phyloP scores from a whole-genome alignment of 202 grass and related monocot species.

The Zoysia matrella region DNA sequence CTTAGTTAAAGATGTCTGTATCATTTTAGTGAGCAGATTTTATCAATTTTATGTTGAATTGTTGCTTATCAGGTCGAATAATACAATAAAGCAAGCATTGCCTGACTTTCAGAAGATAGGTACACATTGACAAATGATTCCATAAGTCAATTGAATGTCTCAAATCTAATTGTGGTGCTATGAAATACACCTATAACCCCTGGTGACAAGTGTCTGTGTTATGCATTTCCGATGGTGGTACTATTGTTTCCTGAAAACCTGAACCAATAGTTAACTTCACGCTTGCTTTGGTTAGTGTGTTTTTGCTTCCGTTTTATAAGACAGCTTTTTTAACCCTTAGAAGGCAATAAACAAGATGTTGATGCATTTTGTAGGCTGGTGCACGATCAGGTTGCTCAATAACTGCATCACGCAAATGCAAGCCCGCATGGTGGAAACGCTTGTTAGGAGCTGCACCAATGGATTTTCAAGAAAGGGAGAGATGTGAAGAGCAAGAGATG shows the following conservation, averaged over 20 bases:
- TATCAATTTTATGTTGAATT: too few relatives aligned
- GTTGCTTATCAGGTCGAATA: too few relatives aligned
- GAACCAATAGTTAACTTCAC: neutral
- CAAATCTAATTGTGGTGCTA: neutral
- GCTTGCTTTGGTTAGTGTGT: neutral
- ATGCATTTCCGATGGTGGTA: neutral
- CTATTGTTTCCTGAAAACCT: neutral
- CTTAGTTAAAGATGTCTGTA: too few relatives aligned
- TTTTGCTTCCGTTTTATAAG: neutral
- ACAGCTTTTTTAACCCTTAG: neutral
- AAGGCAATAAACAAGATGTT: neutral
- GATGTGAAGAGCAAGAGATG: constrained; percentile 86
- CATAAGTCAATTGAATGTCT: neutral
- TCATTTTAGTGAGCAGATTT: too few relatives aligned
- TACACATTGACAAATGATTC: neutral
- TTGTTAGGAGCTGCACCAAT: constrained; percentile 53
- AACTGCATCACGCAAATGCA: constrained; percentile 78
- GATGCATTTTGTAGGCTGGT: constrained; percentile 56
- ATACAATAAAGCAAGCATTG: too few relatives aligned
- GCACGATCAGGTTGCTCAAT: constrained; percentile 80
- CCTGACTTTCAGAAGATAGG: neutral
- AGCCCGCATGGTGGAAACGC: constrained; percentile 80
- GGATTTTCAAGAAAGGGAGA: constrained; percentile 63
- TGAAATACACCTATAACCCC: neutral
- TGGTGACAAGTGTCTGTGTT: neutral